These are phyloP conservation scores for Amoebophrya sp. DNA, from an alignment of 169 alveolate species.

Conservation along the genomic window DNA sequence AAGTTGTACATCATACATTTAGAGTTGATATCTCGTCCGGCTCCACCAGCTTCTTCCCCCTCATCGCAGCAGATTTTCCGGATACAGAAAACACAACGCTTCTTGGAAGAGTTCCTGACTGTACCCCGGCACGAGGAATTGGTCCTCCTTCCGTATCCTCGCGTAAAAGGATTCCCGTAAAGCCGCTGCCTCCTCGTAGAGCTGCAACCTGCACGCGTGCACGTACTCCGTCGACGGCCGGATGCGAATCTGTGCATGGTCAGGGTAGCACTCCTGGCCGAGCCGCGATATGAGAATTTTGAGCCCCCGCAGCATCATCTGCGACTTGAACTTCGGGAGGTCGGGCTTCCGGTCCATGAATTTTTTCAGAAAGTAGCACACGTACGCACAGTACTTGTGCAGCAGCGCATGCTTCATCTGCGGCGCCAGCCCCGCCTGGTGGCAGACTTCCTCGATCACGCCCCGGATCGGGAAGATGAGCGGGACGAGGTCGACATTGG, in stretches of 20 bases:
- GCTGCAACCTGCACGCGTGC: not conserved
- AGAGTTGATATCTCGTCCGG: too few species aligned
- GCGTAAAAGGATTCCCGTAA: not conserved
- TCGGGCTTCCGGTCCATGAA: not conserved
- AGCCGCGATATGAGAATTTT: too few species aligned
- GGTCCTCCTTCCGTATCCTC: not conserved
- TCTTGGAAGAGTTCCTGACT: conserved; percentile 10
- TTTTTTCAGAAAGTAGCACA: not conserved
- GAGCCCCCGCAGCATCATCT: too few species aligned
- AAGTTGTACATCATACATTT: too few species aligned
- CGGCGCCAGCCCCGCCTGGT: conserved; percentile 12
- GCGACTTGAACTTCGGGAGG: not conserved
- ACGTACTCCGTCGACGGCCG: too few species aligned
- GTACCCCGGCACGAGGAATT: not conserved
- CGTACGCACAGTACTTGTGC: not conserved
- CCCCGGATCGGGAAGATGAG: not conserved
- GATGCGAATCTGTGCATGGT: too few species aligned
- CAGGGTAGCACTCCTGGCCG: too few species aligned
- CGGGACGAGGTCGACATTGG: not conserved
- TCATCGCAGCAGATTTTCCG: not conserved
- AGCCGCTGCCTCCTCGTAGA: not conserved
- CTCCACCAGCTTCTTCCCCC: too few species aligned
- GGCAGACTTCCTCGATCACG: not conserved
- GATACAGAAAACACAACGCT: not conserved
- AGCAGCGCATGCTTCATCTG: not conserved